Evolutionary conservation across 192 early-diverging fungal genomes (phyloP).

Genomic region (Coemansia asiatica): DNA sequence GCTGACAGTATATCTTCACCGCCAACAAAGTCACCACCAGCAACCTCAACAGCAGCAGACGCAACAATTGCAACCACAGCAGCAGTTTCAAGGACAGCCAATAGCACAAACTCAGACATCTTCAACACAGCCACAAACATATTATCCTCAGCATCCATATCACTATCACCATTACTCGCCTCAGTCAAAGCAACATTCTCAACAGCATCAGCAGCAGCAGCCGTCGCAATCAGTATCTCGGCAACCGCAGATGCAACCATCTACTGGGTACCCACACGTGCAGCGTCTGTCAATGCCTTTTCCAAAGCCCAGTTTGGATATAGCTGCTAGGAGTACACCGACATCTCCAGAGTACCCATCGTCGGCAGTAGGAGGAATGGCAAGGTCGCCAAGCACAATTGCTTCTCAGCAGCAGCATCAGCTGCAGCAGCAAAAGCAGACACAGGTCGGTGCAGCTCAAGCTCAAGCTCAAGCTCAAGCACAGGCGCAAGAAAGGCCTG

Average conservation of each 20-base stretch:
- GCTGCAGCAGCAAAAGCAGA: neutral
- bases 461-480: no score
- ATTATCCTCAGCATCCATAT: constrained; percentile 10
- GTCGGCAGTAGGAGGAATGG: neutral
- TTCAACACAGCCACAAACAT: neutral
- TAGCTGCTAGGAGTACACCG: neutral
- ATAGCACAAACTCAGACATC: neutral
- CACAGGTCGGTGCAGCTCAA: no score
- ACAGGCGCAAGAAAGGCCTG: neutral
- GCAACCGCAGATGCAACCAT: neutral
- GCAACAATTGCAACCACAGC: constrained; percentile 11
- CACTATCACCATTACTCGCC: constrained; percentile 19
- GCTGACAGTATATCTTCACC: constrained; percentile 36
- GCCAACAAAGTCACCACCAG: constrained; percentile 19
- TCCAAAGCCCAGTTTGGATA: constrained; percentile 14
- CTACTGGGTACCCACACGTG: constrained; percentile 1
- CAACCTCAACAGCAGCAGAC: constrained; percentile 1
- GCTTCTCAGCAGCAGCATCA: neutral
- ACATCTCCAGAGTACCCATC: neutral
- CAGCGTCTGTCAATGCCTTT: constrained; percentile 18
- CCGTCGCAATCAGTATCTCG: neutral
- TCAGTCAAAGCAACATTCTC: constrained; percentile 8
- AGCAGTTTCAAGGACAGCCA: constrained; percentile 8
- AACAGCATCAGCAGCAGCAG: constrained; percentile 6
- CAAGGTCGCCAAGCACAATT: neutral